Conservation (phyloP, 441 rosid species). For the Gossypium lobatum region DNA sequence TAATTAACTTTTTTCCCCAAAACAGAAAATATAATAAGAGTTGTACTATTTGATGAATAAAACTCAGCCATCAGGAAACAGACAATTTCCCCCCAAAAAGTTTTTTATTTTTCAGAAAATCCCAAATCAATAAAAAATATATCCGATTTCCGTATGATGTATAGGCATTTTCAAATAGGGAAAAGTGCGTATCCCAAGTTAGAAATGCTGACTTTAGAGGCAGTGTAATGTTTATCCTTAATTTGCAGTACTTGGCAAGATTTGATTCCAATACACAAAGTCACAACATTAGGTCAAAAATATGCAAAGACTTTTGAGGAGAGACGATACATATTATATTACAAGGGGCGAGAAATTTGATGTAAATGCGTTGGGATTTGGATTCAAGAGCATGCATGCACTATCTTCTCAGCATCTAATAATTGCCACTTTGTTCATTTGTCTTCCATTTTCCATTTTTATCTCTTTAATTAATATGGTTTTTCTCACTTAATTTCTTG, state of each 20-base stretch:
- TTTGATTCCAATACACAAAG: conserved; percentile 4
- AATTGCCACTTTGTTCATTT: neutral
- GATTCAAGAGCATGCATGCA: conserved; percentile 16
- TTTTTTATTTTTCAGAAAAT: neutral
- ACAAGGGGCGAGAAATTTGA: conserved; percentile 10
- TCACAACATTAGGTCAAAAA: conserved; percentile 4
- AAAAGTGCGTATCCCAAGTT: conserved; percentile 10
- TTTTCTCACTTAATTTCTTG: neutral
- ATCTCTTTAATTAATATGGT: neutral
- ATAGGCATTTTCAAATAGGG: conserved; percentile 2
- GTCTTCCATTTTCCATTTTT: neutral
- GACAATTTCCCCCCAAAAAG: neutral
- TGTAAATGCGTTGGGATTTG: conserved; percentile 23
- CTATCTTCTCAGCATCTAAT: conserved; percentile 7
- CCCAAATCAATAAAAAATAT: neutral
- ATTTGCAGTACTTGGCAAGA: conserved; percentile 5
- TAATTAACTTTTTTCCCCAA: too few species aligned
- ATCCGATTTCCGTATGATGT: neutral
- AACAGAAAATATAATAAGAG: too few species aligned
- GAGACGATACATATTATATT: neutral
- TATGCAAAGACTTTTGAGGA: conserved; percentile 21
- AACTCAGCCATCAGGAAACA: neutral
- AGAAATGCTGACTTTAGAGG: neutral
- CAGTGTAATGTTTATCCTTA: neutral
- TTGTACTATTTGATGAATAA: too few species aligned